phyloP scores from a whole-genome alignment of 2,329 filamentous ascomycete species.

The Acarospora socialis region DNA sequence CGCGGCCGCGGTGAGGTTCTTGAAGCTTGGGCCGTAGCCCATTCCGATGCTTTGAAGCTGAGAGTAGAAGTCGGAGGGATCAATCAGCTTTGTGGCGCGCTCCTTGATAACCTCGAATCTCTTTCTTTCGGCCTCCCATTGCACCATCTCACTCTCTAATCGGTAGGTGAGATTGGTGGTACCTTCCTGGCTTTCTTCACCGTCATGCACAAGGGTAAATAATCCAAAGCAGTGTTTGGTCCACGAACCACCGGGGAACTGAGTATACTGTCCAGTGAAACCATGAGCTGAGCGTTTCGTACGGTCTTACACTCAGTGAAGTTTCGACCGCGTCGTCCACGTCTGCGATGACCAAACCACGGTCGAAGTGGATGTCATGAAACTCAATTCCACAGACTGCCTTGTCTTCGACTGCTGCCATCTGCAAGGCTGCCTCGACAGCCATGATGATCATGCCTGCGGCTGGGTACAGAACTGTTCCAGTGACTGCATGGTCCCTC shows the following conservation, averaged over 20 bases:
- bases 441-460: slow-evolving; percentile 8
- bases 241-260: neutral
- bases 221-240: slow-evolving; percentile 5
- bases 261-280: neutral
- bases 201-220: slow-evolving; percentile 1
- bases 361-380: slow-evolving; percentile 9
- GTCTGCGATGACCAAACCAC: slow-evolving; percentile 7
- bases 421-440: slow-evolving; percentile 7
- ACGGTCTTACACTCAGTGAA: slow-evolving; percentile 7
- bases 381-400: slow-evolving; percentile 7
- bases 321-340: slow-evolving; percentile 11
- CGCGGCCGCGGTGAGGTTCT: too few species aligned
- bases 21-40: slow-evolving; percentile 20
- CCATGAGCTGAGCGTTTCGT: neutral
- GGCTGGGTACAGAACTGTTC: slow-evolving; percentile 13
- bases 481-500: slow-evolving; percentile 5
- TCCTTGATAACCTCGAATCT: too few species aligned
- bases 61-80: too few species aligned
- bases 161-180: too few species aligned
- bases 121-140: too few species aligned
- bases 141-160: too few species aligned
- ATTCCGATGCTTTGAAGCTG: too few species aligned
- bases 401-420: slow-evolving; percentile 1
- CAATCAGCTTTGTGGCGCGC: too few species aligned
- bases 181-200: slow-evolving; percentile 2